Evolutionary conservation across 192 early-diverging fungal genomes (phyloP).

Genomic region (Chytriomyces confervae): DNA sequence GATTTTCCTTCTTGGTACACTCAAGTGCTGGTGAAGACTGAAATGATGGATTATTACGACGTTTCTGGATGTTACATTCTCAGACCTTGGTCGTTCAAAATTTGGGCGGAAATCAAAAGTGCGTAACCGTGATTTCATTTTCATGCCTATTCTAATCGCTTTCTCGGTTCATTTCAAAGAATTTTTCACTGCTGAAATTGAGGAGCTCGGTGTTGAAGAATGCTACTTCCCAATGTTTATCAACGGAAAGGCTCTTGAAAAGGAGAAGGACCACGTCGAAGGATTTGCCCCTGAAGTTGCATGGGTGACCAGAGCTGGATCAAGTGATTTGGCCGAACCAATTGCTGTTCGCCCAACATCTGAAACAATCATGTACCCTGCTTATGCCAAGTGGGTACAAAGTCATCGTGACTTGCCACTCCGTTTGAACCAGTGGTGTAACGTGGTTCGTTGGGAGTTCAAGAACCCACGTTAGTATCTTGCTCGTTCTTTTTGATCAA

Average conservation of each 20-base stretch:
- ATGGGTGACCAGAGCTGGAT: conserved; percentile 98
- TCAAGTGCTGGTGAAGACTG: conserved; percentile 85
- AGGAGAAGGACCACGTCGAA: conserved; percentile 99
- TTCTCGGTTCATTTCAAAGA: conserved; percentile 46
- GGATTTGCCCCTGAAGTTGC: conserved; percentile 99
- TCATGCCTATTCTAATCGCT: conserved; percentile 15
- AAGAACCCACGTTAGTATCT: conserved; percentile 88
- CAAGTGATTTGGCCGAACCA: conserved; percentile 90
- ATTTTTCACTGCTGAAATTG: conserved; percentile 91
- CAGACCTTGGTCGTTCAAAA: conserved; percentile 91
- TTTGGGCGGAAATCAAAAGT: conserved; percentile 97
- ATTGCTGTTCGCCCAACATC: conserved; percentile 99
- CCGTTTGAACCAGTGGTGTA: conserved; percentile 99
- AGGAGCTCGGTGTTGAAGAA: conserved; percentile 92
- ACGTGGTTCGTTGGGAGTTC: conserved; percentile 99
- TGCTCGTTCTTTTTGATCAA: not conserved
- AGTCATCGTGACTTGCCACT: conserved; percentile 96
- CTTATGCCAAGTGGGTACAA: conserved; percentile 97
- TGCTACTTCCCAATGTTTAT: conserved; percentile 99
- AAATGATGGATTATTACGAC: conserved; percentile 99
- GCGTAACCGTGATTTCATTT: conserved; percentile 34
- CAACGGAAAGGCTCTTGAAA: conserved; percentile 80
- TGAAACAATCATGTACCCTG: conserved; percentile 99
- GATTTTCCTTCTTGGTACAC: conserved; percentile 95
- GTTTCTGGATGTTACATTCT: conserved; percentile 98